Base-by-base conservation (phyloP, 805 yeast genomes). In the Metschnikowia baotianmanensis region DNA sequence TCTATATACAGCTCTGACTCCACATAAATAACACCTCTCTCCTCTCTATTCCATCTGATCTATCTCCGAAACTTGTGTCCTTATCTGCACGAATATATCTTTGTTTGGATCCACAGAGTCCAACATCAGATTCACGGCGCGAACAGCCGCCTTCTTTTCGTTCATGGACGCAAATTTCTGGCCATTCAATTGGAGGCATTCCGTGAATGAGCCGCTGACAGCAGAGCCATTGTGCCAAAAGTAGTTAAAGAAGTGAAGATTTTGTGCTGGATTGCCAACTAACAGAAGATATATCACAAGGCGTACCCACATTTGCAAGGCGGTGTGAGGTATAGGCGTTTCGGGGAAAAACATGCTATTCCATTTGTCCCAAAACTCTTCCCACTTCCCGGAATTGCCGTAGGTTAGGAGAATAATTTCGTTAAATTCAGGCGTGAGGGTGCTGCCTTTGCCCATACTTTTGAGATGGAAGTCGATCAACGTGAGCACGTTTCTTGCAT, bases 331-430 rank as follows among this genome's bases (percentile, higher is more conserved):
- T n/a, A 30, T 34, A 7, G 31, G 34, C 4, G 34, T 20, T 8
- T 28, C 11, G 3, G 38, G 42, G 24, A 51, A 47, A 16, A 31
- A 36, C 18, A 40, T 31, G 12, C 15, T n/a, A 13, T 67, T 58
- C 74, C 74, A 69, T 34, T 62, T 55, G 8, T 43, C 40, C 75
- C 75, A 69, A 51, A 69, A 69, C 32, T 50, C 39, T 3, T 40
- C 41, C 72, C 73, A 69, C 23, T 63, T 54, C 9, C 62, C 61
- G 10, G 68, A 59, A 37, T 66, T 67, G 3, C 74, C 75, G 40
- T 62, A 65, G 1, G 65, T 57, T 35, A 58, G 59, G 29, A 69
- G 56, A 6, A 60, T 47, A n/a, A 64, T 52, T 40, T 69, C 74
- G 25, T 55, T 51, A 30, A 65, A 55, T 10, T 62, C 53, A 5